Evolutionary conservation across 1,284 basidiomycete species (phyloP), one percentile per base, ranked within the genome.

Genomic region (Ceratobasidium sp.): DNA sequence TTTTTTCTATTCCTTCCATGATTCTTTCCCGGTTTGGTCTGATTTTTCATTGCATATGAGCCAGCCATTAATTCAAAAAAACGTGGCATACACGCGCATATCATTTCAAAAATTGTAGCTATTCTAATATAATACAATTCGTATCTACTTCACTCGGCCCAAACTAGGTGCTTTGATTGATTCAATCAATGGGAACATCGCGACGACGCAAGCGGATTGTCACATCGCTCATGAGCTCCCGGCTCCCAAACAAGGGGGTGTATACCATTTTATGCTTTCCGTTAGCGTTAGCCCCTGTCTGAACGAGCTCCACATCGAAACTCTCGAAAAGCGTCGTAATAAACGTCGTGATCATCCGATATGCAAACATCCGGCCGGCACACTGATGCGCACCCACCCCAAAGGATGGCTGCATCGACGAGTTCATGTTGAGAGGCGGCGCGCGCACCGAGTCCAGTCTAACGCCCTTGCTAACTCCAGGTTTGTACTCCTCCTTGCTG

Each of bases 301-400:
- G 4, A 6, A 55, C 52, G 6, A 55, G 52, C 23, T 55, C 52
- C 21, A 55, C 52, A 28, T 55, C 52, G 28, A 55, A 55, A 28
- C 52, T 55, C 28, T 55, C 52, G 23, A 55, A 55, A 7, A 55
- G 16, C 21, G 52, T 55, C 14, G 52, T 55, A 28, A 55, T 55
- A 30, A 55, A 55, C 6, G 58, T 61, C 32, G 58, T 46, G 30
- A 61, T 32, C 58, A 61, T 61, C 26, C 58, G 58, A 32, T 61
- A 61, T 8, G 58, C 58, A 18, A 61, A 61, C 35, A 61, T 23
- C 14, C 58, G 11, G 5, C 58, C 58, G 30, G 58, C 35, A 35
- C 58, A 61, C 43, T 61, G 58, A 30, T 61, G 58, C 7, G 58
- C 58, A 8, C 58, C 58, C 5, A 61, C 58, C 9, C 58, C 58